Percentiles rank a stretch among this genome's conserved stretches.
Conservation (phyloP, 2,329 filamentous ascomycete species). For the Kalmusia sp. region DNA sequence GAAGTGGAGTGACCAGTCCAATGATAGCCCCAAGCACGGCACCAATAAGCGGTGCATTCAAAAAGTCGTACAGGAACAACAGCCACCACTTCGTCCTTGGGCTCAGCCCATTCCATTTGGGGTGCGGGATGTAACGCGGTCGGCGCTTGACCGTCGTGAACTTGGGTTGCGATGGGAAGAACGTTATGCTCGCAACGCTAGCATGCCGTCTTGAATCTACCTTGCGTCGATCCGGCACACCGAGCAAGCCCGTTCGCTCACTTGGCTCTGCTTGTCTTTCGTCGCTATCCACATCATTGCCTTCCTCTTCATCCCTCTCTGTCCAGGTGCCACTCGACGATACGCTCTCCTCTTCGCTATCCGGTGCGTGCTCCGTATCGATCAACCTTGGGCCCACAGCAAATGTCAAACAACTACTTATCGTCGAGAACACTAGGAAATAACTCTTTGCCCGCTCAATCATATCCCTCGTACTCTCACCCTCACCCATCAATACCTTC, state of each 20-base stretch:
- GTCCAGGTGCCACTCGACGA: neutral
- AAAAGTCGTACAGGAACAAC: conserved; percentile 40
- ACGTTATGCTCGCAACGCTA: conserved; percentile 31
- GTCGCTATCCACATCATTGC: conserved; percentile 15
- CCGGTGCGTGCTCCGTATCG: conserved; percentile 47
- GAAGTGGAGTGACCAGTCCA: conserved; percentile 31
- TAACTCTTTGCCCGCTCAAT: conserved; percentile 68
- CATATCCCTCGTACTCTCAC: conserved; percentile 53
- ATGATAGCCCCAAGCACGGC: conserved; percentile 34
- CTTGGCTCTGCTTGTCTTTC: conserved; percentile 1
- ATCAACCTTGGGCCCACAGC: conserved; percentile 67
- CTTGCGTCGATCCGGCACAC: neutral
- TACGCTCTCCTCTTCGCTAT: conserved; percentile 25
- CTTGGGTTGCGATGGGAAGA: conserved; percentile 39
- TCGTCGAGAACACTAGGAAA: conserved; percentile 69
- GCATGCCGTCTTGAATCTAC: conserved; percentile 15
- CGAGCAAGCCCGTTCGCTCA: conserved; percentile 25
- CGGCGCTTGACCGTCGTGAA: conserved; percentile 29
- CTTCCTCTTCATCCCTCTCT: conserved; percentile 2
- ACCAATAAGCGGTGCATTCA: conserved; percentile 39
- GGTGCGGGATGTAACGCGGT: conserved; percentile 31
- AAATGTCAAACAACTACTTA: conserved; percentile 69
- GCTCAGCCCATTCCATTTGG: conserved; percentile 30
- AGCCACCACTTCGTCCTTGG: conserved; percentile 36
- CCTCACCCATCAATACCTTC: conserved; percentile 50